Conservation (phyloP, 2,329 filamentous ascomycete genomes). For the Neofusicoccum laricinum region DNA sequence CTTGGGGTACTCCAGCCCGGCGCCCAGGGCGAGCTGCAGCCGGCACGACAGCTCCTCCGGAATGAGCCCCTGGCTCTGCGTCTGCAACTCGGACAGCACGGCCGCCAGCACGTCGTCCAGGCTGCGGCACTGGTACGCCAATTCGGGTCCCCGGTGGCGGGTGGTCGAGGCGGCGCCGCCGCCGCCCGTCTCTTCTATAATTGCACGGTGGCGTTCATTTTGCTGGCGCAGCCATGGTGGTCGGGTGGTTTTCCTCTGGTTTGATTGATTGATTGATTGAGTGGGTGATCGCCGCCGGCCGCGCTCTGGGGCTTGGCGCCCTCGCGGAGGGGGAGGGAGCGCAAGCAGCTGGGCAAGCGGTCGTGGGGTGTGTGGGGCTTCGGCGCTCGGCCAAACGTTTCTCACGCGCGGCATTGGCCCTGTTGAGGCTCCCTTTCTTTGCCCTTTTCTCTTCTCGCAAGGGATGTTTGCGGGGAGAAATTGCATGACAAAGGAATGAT, state of each 20-base stretch:
- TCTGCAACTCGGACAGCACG: neutral
- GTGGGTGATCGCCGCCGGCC: neutral
- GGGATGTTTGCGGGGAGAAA: too few species aligned
- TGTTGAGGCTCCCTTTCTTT: neutral
- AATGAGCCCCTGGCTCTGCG: neutral
- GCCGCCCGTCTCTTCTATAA: neutral
- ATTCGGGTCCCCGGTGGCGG: neutral
- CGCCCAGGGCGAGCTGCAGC: neutral
- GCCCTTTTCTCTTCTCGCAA: neutral
- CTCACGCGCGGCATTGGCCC: neutral
- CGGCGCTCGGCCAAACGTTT: neutral
- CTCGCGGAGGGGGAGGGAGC: neutral
- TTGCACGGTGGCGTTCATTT: neutral
- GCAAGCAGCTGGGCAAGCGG: neutral
- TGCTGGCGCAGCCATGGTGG: neutral
- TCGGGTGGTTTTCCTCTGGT: too few species aligned
- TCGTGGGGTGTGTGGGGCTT: neutral
- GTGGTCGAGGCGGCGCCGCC: too few species aligned
- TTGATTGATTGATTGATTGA: neutral
- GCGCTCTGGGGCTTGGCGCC: neutral
- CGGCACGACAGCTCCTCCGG: neutral
- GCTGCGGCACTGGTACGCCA: conserved; percentile 7
- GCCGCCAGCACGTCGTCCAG: conserved; percentile 10
- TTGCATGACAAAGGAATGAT: too few species aligned
- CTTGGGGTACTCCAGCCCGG: neutral